Percentiles rank a stretch among this genome's conserved stretches.
Conservation (phyloP, 2,329 filamentous ascomycete genomes). For the Corynespora cassiicola region DNA sequence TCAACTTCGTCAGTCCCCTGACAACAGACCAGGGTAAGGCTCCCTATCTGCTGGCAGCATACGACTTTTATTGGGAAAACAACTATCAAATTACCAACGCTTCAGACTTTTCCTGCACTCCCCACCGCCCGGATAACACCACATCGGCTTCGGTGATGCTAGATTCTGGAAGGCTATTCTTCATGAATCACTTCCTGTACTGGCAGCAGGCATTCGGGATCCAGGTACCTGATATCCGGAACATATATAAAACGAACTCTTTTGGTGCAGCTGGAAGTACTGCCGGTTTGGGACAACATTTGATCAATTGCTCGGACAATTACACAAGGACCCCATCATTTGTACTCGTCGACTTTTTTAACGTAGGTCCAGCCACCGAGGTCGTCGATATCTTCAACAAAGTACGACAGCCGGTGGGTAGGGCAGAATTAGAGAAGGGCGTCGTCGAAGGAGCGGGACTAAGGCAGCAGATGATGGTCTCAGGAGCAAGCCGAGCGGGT, state of each 20-base stretch:
- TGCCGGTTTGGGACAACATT: constrained; percentile 49
- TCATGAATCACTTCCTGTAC: constrained; percentile 82
- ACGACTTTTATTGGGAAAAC: constrained; percentile 73
- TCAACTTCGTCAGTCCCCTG: constrained; percentile 69
- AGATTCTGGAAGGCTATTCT: constrained; percentile 64
- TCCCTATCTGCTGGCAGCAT: constrained; percentile 67
- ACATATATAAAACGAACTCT: constrained; percentile 69
- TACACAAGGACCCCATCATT: constrained; percentile 70
- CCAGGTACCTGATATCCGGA: constrained; percentile 48
- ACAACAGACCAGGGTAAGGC: constrained; percentile 40
- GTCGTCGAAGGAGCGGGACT: constrained; percentile 6
- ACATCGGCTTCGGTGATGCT: constrained; percentile 53
- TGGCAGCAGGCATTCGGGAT: constrained; percentile 51
- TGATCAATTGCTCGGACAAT: constrained; percentile 57
- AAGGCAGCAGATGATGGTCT: too few species aligned
- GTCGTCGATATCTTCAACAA: constrained; percentile 73
- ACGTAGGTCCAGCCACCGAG: constrained; percentile 70
- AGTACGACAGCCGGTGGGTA: constrained; percentile 53
- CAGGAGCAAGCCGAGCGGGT: too few species aligned
- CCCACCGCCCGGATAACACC: constrained; percentile 67
- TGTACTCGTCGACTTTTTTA: constrained; percentile 79
- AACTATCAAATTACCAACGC: constrained; percentile 67
- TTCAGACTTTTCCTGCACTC: constrained; percentile 71
- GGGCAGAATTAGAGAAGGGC: constrained; percentile 35
- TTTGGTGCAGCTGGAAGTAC: constrained; percentile 63